Percentiles rank a stretch among this genome's conserved stretches.
Conservation (phyloP, 148 eudicot species). For the Spergularia bocconei region DNA sequence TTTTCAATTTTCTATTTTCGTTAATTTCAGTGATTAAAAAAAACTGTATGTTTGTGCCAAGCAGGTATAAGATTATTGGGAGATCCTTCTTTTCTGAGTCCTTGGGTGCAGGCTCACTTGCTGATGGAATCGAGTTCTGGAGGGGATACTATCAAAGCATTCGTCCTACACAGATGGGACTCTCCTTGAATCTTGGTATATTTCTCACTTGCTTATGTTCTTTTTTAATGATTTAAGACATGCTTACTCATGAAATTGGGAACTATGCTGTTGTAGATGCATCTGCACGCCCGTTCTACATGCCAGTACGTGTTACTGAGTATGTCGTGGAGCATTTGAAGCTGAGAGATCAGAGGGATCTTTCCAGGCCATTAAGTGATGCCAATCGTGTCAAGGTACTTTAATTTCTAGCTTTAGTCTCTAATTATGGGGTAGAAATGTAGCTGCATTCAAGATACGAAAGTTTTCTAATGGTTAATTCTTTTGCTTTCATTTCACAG, state of each 20-base stretch:
- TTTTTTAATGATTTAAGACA: neutral
- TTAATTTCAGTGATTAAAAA: neutral
- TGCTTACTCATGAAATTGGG: neutral
- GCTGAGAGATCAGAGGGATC: slow-evolving; percentile 38
- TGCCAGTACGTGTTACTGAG: slow-evolving; percentile 41
- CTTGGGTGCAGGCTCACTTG: slow-evolving; percentile 39
- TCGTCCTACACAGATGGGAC: slow-evolving; percentile 90
- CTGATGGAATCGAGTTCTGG: slow-evolving; percentile 67
- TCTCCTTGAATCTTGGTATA: slow-evolving; percentile 70
- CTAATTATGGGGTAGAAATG: neutral
- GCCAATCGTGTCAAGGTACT: slow-evolving; percentile 60
- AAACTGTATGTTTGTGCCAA: neutral
- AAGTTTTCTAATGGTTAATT: neutral
- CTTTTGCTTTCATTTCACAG: slow-evolving; percentile 23
- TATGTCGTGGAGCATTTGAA: slow-evolving; percentile 38
- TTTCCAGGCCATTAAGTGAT: slow-evolving; percentile 45
- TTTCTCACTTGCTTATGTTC: neutral
- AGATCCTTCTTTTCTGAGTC: slow-evolving; percentile 55
- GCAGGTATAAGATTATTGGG: slow-evolving; percentile 60
- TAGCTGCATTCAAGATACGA: neutral
- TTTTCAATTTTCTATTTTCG: neutral
- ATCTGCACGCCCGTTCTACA: slow-evolving; percentile 71
- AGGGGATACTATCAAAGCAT: slow-evolving; percentile 81
- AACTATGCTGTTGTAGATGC: slow-evolving; percentile 45
- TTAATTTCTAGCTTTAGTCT: slow-evolving; percentile 20